Evolutionary conservation across 2,329 filamentous ascomycete genomes (phyloP), one percentile per base, ranked within the genome.

Genomic region (Paecilomyces formosus): DNA sequence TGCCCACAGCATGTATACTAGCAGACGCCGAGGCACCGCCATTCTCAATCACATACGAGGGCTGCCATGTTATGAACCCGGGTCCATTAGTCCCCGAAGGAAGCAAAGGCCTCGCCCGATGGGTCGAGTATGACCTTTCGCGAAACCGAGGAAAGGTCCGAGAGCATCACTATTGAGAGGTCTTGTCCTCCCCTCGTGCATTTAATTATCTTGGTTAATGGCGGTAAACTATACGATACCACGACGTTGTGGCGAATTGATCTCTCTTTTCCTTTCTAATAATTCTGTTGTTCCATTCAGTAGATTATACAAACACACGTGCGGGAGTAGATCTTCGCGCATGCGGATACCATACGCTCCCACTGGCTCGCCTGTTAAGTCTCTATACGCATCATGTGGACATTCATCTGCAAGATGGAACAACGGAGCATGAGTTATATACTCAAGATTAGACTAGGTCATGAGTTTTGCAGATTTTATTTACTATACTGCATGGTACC

Each of bases 21-120:
- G 87, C 91, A 1, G 94, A 99, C 74, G 80, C 88, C 0, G 90
- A 92, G 50, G 87, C 88, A 9, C 87, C 89, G 13, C 82, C 91
- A 0, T 99, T 96, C 68, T 88, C 88, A 57, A 79, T 97, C 63
- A 96, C 90, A 13, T 97, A 97, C 69, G 93, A 96, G 74, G 93
- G 92, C 0, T 97, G 94, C 69, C 90, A 94, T 76, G 92, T 97
- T 33, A 87, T 99, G 83, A 99, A 99, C 71, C 92, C 94, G 0
- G 91, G 92, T 5, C 81, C 83, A 54, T 74, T 99, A 55, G 81
- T 95, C 24, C 86, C 90, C 0, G 78, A 84, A 0, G 88, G 87
- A 0, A 81, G 86, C 56, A 83, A 85, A 62, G 85, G 86, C 3
- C 84, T 87, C 6, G 89, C 86, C 5, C 82, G 87, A 62, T 97